These are phyloP conservation scores for Xylaria bambusicola DNA, from an alignment of 495 filamentous ascomycete species.

Conservation along the genomic window DNA sequence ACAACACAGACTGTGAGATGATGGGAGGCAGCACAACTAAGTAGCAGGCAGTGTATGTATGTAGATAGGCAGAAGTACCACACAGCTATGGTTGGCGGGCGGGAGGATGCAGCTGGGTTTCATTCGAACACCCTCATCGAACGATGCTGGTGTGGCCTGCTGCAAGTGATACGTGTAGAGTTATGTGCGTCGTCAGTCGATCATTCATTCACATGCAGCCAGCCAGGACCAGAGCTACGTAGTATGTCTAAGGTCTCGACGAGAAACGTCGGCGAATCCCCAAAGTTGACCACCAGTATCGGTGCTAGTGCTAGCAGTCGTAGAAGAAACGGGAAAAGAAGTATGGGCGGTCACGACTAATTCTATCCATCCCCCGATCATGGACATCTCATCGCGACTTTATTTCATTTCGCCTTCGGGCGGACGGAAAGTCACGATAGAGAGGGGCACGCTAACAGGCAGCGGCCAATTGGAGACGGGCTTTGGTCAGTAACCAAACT, in stretches of 20 bases:
- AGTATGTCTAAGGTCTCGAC: background rate
- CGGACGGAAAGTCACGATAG: constrained; percentile 11
- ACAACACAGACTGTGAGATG: background rate
- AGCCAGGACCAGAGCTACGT: background rate
- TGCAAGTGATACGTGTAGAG: background rate
- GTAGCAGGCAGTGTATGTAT: background rate
- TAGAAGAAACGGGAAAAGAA: too few relatives aligned
- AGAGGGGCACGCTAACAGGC: constrained; percentile 17
- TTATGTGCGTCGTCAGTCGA: background rate
- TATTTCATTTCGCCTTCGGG: constrained; percentile 5
- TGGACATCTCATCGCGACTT: too few relatives aligned
- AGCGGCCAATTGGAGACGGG: background rate
- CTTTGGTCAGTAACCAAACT: background rate
- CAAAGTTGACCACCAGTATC: too few relatives aligned
- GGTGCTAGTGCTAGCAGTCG: too few relatives aligned
- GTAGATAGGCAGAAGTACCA: background rate
- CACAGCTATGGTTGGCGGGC: constrained; percentile 9
- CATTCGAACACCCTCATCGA: background rate
- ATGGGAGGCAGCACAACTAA: background rate
- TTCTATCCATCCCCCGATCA: too few relatives aligned
- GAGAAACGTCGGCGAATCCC: background rate
- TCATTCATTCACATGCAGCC: constrained; percentile 9
- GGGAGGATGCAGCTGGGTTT: constrained; percentile 5
- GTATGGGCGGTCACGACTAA: too few relatives aligned
- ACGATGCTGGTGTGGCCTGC: constrained; percentile 8